Conservation (phyloP, 2,329 filamentous ascomycete species). For the Trichoderma semiorbis region DNA sequence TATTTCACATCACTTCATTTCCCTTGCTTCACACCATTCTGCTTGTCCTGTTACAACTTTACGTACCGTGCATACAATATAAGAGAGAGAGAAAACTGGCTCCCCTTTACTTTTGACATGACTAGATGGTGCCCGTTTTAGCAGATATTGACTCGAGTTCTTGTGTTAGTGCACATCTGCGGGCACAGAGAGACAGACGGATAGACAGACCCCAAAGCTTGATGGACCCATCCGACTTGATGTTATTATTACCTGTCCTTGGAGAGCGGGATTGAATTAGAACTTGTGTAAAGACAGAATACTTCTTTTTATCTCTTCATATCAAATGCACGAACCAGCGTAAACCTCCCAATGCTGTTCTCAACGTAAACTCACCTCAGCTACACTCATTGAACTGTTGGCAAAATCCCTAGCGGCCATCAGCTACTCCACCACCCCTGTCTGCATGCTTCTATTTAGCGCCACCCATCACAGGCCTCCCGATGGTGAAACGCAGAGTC, state of each 20-base stretch:
- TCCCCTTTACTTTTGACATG: not conserved
- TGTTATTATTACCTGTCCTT: not conserved
- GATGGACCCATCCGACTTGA: not conserved
- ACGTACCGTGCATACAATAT: not conserved
- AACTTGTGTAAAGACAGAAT: not conserved
- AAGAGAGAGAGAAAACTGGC: not conserved
- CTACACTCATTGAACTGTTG: not conserved
- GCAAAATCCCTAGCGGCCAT: not conserved
- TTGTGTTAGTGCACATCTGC: not conserved
- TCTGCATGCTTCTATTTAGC: not conserved
- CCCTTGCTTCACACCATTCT: not conserved
- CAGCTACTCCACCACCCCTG: not conserved
- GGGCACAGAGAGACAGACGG: not conserved
- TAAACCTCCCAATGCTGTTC: not conserved
- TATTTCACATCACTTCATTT: not conserved
- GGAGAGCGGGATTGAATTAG: not conserved
- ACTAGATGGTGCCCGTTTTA: not conserved
- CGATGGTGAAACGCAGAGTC: constrained; percentile 5
- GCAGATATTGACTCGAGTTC: not conserved
- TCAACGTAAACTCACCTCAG: not conserved
- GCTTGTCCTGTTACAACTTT: not conserved
- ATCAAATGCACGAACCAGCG: not conserved
- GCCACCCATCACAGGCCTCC: not conserved
- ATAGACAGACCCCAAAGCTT: not conserved
- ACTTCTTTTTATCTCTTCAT: not conserved